Evolutionary conservation across 345 rosid genomes (phyloP).

Genomic region (Balakata baccata): DNA sequence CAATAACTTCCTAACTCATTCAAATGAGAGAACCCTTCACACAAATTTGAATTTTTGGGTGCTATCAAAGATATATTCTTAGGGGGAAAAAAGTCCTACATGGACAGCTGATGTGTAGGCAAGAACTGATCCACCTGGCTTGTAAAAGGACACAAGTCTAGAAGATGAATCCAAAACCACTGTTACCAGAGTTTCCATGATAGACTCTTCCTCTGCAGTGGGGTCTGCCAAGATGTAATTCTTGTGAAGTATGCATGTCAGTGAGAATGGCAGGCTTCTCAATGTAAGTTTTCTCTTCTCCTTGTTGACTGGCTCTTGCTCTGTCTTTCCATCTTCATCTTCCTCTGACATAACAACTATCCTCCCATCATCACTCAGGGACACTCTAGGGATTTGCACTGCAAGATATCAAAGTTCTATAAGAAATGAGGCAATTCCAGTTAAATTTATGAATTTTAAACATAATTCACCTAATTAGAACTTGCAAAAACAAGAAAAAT

Average conservation of each 20-base stretch:
- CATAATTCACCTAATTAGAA: background rate
- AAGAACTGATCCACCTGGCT: conserved; percentile 80
- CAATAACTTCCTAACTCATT: background rate
- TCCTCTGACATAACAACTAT: conserved; percentile 49
- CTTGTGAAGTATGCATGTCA: conserved; percentile 74
- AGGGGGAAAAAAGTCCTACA: conserved; percentile 38
- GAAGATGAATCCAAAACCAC: conserved; percentile 67
- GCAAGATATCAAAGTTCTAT: conserved; percentile 26
- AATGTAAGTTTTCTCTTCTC: conserved; percentile 71
- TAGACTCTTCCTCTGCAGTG: conserved; percentile 78
- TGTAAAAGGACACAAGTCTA: conserved; percentile 69
- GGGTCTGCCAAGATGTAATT: conserved; percentile 84
- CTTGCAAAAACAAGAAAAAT: background rate
- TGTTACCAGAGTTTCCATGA: conserved; percentile 73
- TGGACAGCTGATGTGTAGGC: conserved; percentile 56
- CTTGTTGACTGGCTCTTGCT: conserved; percentile 59
- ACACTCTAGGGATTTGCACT: conserved; percentile 81
- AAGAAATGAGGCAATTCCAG: conserved; percentile 5
- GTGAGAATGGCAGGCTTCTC: conserved; percentile 60
- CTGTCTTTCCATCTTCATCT: conserved; percentile 37
- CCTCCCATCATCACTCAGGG: conserved; percentile 77
- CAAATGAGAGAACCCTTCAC: background rate
- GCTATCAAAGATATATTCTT: background rate
- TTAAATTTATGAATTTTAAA: background rate
- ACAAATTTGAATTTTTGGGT: background rate